A percentile compares a stretch with the other conserved stretches of the same genome.
Evolutionary conservation across 495 filamentous ascomycete genomes (phyloP).

Genomic region (Jackrogersella minutella): DNA sequence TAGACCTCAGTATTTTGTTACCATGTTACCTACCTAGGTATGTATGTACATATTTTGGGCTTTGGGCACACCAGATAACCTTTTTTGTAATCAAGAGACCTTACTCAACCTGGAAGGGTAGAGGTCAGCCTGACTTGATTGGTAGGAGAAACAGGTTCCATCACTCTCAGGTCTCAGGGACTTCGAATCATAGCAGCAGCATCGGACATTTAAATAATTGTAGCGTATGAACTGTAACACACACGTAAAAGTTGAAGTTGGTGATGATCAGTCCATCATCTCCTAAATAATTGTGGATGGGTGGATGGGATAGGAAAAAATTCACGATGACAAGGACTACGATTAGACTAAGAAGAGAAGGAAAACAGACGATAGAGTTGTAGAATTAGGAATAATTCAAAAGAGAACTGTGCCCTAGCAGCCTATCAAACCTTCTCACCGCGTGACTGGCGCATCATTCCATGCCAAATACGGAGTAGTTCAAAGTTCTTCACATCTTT

Average conservation of each 20-base stretch:
- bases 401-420: background rate
- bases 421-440: constrained; percentile 32
- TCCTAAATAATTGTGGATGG: background rate
- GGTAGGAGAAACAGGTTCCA: constrained; percentile 3
- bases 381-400: background rate
- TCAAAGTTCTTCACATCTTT: too few relatives aligned
- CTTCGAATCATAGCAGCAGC: constrained; percentile 11
- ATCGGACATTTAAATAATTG: constrained; percentile 20
- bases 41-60: background rate
- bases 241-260: constrained; percentile 12
- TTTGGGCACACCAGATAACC: too few relatives aligned
- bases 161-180: background rate
- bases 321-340: background rate
- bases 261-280: constrained; percentile 25
- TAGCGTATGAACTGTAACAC: constrained; percentile 1
- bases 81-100: constrained; percentile 9
- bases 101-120: background rate
- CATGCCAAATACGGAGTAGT: constrained; percentile 9
- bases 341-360: background rate
- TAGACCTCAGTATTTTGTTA: too few relatives aligned
- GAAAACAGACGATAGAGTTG: background rate
- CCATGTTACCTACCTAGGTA: too few relatives aligned
- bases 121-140: background rate
- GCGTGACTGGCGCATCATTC: constrained; percentile 38
- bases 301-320: background rate